Evolutionary conservation across 345 rosid genomes (phyloP).

Genomic region (Turritis glabra): DNA sequence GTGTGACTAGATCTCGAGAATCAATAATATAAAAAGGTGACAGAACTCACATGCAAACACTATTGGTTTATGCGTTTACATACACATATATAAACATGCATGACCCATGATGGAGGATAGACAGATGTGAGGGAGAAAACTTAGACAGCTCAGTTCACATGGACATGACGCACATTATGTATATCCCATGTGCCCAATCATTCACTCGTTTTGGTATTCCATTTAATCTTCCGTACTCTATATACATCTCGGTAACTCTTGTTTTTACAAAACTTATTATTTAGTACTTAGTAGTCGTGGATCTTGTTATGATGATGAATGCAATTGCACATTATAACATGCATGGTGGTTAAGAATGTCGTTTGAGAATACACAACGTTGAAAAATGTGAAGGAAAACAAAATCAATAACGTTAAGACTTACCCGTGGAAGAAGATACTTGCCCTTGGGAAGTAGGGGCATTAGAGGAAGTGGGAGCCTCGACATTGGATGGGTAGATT

Average conservation of each 20-base stretch:
- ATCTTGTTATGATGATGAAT: conserved; percentile 10
- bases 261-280: not conserved
- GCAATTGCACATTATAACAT: conserved; percentile 12
- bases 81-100: conserved; percentile 20
- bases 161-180: conserved; percentile 32
- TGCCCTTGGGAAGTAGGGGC: conserved; percentile 30
- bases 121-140: conserved; percentile 28
- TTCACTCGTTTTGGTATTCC: conserved; percentile 25
- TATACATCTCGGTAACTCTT: not conserved
- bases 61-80: conserved; percentile 27
- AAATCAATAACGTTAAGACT: conserved; percentile 1
- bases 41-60: conserved; percentile 42
- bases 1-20: conserved; percentile 35
- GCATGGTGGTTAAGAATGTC: conserved; percentile 13
- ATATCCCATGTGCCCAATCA: conserved; percentile 35
- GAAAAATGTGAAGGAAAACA: not conserved
- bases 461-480: conserved; percentile 23
- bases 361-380: not conserved
- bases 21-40: conserved; percentile 34
- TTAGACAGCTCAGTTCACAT: conserved; percentile 41
- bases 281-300: not conserved
- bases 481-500: conserved; percentile 33
- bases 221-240: conserved; percentile 24
- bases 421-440: conserved; percentile 35
- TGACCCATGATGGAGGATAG: conserved; percentile 38